A percentile compares a stretch with the other conserved stretches of the same genome.
phyloP scores from a whole-genome alignment of 148 eudicot genomes.

The Polygonum maritimum region DNA sequence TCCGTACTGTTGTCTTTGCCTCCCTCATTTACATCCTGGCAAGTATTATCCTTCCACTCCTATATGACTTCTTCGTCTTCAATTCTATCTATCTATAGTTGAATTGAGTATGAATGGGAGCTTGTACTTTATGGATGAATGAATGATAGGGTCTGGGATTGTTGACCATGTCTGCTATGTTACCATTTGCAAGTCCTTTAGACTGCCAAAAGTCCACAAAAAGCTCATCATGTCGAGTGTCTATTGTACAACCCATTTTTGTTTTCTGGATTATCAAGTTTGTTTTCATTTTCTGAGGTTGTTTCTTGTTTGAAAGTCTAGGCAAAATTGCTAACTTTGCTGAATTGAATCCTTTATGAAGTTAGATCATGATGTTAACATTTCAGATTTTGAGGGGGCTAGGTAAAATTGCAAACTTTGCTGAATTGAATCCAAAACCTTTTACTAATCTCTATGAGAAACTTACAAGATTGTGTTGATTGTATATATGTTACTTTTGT shows the following conservation, averaged over 20 bases:
- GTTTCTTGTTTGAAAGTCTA: constrained; percentile 29
- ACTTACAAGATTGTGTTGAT: neutral
- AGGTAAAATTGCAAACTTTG: constrained; percentile 20
- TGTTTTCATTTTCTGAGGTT: neutral
- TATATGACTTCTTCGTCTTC: too few species aligned
- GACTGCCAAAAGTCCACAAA: constrained; percentile 11
- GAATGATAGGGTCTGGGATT: constrained; percentile 53
- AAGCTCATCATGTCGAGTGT: constrained; percentile 19
- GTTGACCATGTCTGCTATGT: constrained; percentile 44
- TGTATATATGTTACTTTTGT: neutral
- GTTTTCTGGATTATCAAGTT: neutral
- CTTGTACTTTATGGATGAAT: too few species aligned
- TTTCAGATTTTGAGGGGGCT: constrained; percentile 36
- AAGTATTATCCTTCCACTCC: constrained; percentile 11
- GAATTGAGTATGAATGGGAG: too few species aligned
- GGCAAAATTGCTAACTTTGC: too few species aligned
- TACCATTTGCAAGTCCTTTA: constrained; percentile 18
- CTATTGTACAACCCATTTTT: neutral
- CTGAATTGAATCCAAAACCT: neutral
- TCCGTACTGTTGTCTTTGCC: constrained; percentile 36
- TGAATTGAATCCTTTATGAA: constrained; percentile 45
- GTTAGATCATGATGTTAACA: constrained; percentile 51
- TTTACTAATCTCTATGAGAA: neutral
- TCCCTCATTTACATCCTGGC: constrained; percentile 51
- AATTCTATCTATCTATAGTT: neutral